Base-by-base conservation (phyloP, 1,284 basidiomycete genomes). In the Ustilago curta region DNA sequence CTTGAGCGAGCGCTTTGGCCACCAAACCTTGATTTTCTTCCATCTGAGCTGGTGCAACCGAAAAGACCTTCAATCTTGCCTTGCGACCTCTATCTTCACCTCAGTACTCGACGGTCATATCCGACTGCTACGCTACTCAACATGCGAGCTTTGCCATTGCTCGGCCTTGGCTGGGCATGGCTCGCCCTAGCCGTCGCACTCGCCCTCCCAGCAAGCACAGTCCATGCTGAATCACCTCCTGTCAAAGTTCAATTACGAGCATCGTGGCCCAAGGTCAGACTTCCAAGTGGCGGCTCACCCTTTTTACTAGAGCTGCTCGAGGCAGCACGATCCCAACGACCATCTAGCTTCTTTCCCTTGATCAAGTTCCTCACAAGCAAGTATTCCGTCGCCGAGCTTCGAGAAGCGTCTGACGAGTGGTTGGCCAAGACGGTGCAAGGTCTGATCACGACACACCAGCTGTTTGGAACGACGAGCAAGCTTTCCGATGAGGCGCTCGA, bases 301-400 rank as follows among this genome's bases (percentile, higher is more conserved):
- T 66, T 76, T 44, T 83, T 95, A 2, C 88, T 94, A 21, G 95
- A 97, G 86, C 89, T 93, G 54, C 85, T 97, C 92, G 95, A 81
- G 82, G 92, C 85, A n/a, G 65, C 47, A 23, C 40, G 54, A n/a
- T 42, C 70, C 0, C 65, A 79, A 29, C 70, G 68, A 18, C 63
- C 77, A 21, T 48, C 67, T 1, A 50, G 68, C 53, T 79, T 83
- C 61, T 79, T 79, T 25, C 48, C 62, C 3, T 43, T 83, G 21
- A 27, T 83, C 29, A 52, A 59, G 23, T 53, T 58, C 4, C 54
- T 81, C 21, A 75, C 64, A 9, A 55, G 31, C 50, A 58, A 51
- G 8, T 56, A 58, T 23, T 32, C 42, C 19, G 43, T 65, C 1
- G 6, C 31, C 3, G 43, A 60, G 47, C 59, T 73, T 18, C 55